Base-by-base conservation (phyloP, 148 eudicot species). In the Spergularia marina region DNA sequence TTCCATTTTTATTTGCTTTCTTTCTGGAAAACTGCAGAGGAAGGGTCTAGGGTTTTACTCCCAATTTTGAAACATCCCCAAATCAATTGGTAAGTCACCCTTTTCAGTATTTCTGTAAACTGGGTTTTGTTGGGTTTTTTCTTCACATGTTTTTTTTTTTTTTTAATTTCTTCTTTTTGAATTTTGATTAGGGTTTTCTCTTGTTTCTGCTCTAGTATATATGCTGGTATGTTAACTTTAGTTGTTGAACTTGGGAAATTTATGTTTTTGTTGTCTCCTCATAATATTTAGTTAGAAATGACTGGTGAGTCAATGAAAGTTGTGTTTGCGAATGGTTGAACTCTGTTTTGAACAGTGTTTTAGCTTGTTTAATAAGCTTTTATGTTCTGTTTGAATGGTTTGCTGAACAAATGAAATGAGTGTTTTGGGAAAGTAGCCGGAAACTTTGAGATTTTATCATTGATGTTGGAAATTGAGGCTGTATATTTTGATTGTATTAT, bases 1-100 rank as follows among this genome's bases (percentile, higher is more conserved):
- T 78, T 77, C 70, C 65, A 67, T 56, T 30, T 18, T 59, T 59
- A 11, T 68, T 73, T 72, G 66, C 81, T 67, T 78, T 69, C 30
- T 67, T 71, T 11, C 30, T 62, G 59, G 70, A 75, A 34, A 58
- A 77, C 72, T 70, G 51, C 73, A 77, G 39, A 53, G 73, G 75
- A 73, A 68, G 70, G 62, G 71, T 76, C 86, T 83, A 83, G 86
- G 86, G 86, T 80, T 83, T 83, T 77, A 49, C 30, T 49, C 16
- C 12, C 56, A n/a, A 62, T 58, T 25, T 67, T 77, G 18, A 55
- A 72, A 56, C n/a, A 8, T 51, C 23, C 54, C 59, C 40, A n/a
- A 47, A 36, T 71, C 56, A 5, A 0, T 72, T 76, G 79, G 83
- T 81, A 54, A 75, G 61, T 66, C 47, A 12, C 20, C 15, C 7